Evolutionary conservation across 805 yeast genomes (phyloP), one percentile per base, ranked within the genome.

Genomic region (Isabelozyma rhagii): DNA sequence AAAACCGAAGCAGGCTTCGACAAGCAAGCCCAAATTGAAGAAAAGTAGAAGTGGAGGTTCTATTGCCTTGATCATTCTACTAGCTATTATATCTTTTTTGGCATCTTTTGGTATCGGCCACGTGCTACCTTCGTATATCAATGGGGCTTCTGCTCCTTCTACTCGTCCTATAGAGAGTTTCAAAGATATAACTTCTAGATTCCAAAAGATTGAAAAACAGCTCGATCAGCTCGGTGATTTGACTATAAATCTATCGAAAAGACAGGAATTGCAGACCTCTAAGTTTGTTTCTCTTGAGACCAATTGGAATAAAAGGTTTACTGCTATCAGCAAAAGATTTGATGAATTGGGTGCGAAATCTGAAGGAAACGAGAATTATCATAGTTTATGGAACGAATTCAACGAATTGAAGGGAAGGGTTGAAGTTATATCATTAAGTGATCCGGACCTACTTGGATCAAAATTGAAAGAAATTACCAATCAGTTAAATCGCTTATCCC

Each of bases 181-280:
- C 14, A 18, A 27, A 25, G 29, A 41, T 14, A 41, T 27, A 25
- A 43, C 45, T 15, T 42, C 51, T 2, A 53, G 55, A 21, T 44
- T 59, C 7, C 46, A 47, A 8, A 25, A 13, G 13, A 52, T 56
- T 15, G 55, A 51, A 11, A 47, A 48, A 42, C 7, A 48, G 11
- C 38, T 47, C n/a, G 28, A 47, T 28, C 39, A 55, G 25, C 47
- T 63, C 17, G 44, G 47, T 36, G 58, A 57, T 8, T 41, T 57
- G 7, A 50, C 64, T 2, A 41, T 34, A 14, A 54, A 55, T 2
- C 47, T 66, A 9, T 54, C 57, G 14, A 48, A 49, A 15, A 58
- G 56, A 29, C 61, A 61, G 31, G 66, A 60, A 25, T 46, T 49
- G 14, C 27, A 61, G 2, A 57, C 57, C n/a, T 21, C 52, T 4